Conservation (phyloP, 2,329 filamentous ascomycete genomes). For the Nothophoma quercina region DNA sequence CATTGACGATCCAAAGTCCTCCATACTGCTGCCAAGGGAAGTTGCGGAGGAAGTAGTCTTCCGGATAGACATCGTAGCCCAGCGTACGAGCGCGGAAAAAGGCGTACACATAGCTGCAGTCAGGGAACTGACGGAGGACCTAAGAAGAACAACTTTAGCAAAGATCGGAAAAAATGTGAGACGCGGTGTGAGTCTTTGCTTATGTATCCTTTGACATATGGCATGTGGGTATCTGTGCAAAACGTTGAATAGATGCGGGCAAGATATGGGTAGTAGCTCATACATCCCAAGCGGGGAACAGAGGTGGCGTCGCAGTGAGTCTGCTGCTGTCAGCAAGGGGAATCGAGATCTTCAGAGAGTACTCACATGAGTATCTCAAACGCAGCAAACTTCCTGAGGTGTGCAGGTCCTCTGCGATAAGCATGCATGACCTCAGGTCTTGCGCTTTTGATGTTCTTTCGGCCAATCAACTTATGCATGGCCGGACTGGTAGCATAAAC, state of each 20-base stretch:
- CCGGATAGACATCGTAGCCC: constrained; percentile 50
- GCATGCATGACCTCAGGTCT: constrained; percentile 65
- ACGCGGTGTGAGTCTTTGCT: not conserved
- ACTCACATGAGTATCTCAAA: constrained; percentile 82
- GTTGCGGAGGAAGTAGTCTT: constrained; percentile 47
- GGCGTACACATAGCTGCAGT: constrained; percentile 48
- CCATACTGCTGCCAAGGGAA: constrained; percentile 51
- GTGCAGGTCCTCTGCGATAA: constrained; percentile 74
- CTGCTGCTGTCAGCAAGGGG: constrained; percentile 28
- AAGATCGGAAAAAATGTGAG: not conserved
- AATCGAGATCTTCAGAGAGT: not conserved
- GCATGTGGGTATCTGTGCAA: constrained; percentile 17
- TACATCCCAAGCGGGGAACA: constrained; percentile 53
- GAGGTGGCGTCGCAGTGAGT: constrained; percentile 47
- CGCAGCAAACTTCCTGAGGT: constrained; percentile 73
- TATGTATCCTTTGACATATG: constrained; percentile 7
- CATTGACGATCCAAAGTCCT: constrained; percentile 47
- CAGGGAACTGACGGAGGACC: constrained; percentile 49
- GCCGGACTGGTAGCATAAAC: constrained; percentile 74
- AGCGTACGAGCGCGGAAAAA: constrained; percentile 49
- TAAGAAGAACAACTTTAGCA: constrained; percentile 38
- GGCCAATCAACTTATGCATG: constrained; percentile 66
- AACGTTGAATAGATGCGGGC: constrained; percentile 4
- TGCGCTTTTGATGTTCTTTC: constrained; percentile 54
- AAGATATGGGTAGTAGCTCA: constrained; percentile 29